Evolutionary conservation across 352 stramenopile genomes (phyloP), one percentile per base, ranked within the genome.

Genomic region (Pythium periplocum): DNA sequence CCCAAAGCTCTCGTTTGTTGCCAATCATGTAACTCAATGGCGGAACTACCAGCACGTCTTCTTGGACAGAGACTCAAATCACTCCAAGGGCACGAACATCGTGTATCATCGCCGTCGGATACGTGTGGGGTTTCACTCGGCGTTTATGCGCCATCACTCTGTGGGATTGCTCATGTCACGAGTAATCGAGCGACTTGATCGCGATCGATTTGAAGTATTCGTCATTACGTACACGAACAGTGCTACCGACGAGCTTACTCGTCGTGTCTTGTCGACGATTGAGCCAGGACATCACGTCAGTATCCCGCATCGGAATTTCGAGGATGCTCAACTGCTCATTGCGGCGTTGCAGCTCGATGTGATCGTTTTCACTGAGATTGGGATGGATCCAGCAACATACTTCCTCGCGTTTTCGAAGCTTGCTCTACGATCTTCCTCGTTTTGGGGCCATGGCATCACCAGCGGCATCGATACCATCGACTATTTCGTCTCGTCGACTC

Each of bases 401-500:
- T 90, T 86, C 45, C 57, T 90, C 8, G 64, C 77, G 17, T 88
- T 86, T 41, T 38, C 67, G 2, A 55, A 55, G 0, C 61, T 90
- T 7, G 76, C 79, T 10, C 52, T 73, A 32, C 68, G 76, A 6
- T 68, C 69, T 2, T 62, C 59, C 4, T 12, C 69, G 33, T 88
- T 90, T 38, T 90, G 79, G 77, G 77, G 75, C 36, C 77, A 88
- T 50, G 68, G 73, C 3, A 52, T 86, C 44, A 87, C 73, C 30
- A 83, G 62, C 35, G 75, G 78, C 12, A 75, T 87, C 32, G 43
- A 63, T 38, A 64, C 62, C 3, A 31, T 86, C 37, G 76, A 90
- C 59, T 90, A 87, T 32, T 86, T 86, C 31, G 59, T 87, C 30
- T 83, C 73, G 5, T 85, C 74, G 0, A 62, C 30, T 17, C 32